Conservation (phyloP, 2,329 filamentous ascomycete species). For the Pseudogymnoascus sp. region DNA sequence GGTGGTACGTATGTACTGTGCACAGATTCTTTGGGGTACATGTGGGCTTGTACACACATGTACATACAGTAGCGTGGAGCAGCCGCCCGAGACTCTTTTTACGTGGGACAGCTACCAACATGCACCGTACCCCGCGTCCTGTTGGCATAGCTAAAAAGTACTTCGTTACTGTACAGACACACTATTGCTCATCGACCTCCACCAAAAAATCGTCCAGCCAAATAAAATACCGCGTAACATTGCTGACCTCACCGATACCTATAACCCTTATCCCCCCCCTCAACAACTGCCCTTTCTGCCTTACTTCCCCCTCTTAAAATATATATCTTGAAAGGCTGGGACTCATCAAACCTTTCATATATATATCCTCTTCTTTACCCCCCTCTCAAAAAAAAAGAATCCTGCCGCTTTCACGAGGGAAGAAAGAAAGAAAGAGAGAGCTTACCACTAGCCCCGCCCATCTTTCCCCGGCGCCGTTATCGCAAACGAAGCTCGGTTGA, state of each 20-base stretch:
- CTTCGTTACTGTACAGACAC: neutral
- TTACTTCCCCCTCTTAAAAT: neutral
- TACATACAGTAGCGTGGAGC: neutral
- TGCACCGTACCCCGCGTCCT: neutral
- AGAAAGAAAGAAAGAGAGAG: neutral
- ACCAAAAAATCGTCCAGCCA: neutral
- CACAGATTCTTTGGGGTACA: neutral
- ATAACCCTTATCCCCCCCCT: neutral
- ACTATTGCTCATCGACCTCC: neutral
- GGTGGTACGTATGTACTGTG: neutral
- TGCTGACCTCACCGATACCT: conserved; percentile 3
- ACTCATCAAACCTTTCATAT: neutral
- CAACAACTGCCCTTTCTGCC: neutral
- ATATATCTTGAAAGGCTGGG: neutral
- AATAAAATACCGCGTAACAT: neutral
- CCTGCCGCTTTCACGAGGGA: neutral
- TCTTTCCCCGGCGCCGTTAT: conserved; percentile 5
- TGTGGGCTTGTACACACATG: neutral
- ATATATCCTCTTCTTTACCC: neutral
- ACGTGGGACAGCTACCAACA: neutral
- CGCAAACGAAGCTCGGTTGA: neutral
- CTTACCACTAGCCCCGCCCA: neutral
- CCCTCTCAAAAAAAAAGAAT: neutral
- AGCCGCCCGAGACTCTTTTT: neutral
- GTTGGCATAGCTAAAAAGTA: neutral